phyloP scores from a whole-genome alignment of 495 filamentous ascomycete species.

The Aspergillus nidulans region DNA sequence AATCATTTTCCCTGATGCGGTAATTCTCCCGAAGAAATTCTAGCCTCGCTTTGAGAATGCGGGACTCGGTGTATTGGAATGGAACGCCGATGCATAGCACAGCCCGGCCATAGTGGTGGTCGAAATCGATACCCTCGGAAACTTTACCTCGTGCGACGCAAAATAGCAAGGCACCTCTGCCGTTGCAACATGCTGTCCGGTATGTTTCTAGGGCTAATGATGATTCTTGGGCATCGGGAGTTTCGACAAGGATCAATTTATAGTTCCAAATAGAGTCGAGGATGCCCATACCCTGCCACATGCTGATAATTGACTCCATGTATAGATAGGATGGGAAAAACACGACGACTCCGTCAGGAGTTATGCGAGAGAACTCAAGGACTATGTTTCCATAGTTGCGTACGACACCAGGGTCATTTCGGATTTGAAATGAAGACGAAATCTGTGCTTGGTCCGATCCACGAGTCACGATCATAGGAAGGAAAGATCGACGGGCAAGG shows the following conservation, averaged over 20 bases:
- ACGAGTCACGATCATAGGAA: conserved; percentile 95
- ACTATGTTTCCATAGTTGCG: conserved; percentile 92
- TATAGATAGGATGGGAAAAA: conserved; percentile 99
- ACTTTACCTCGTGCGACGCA: conserved; percentile 97
- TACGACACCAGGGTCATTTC: conserved; percentile 90
- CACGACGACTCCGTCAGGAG: conserved; percentile 94
- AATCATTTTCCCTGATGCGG: conserved; percentile 95
- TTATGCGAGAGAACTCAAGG: conserved; percentile 89
- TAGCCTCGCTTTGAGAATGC: conserved; percentile 92
- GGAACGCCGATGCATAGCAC: conserved; percentile 97
- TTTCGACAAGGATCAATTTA: conserved; percentile 97
- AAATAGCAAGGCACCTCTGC: conserved; percentile 85
- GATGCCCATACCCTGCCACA: conserved; percentile 99
- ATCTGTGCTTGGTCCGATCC: conserved; percentile 91
- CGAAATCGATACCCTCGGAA: conserved; percentile 96
- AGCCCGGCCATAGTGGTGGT: conserved; percentile 96
- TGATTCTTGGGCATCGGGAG: conserved; percentile 94
- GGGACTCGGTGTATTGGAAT: conserved; percentile 98
- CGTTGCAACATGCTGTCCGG: conserved; percentile 95
- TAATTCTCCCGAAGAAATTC: conserved; percentile 97
- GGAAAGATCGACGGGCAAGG: conserved; percentile 87
- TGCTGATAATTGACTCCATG: conserved; percentile 97
- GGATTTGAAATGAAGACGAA: conserved; percentile 85
- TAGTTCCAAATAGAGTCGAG: conserved; percentile 98
- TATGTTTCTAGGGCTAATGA: conserved; percentile 94